These are phyloP conservation scores for Hanseniaspora gamundiae DNA, from an alignment of 1,139 yeast genomes.

Conservation along the genomic window DNA sequence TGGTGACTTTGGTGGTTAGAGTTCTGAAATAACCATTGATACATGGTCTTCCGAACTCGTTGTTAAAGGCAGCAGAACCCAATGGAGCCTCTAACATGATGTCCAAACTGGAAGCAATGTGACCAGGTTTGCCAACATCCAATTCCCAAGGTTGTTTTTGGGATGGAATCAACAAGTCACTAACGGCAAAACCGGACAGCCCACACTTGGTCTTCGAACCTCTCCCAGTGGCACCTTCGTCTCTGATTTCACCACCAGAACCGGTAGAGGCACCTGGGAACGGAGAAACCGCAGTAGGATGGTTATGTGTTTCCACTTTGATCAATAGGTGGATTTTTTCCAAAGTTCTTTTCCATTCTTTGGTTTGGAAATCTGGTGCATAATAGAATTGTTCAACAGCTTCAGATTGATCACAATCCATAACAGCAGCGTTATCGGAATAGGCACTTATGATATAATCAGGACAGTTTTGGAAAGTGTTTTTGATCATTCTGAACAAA, in stretches of 20 bases:
- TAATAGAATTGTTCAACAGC: constrained; percentile 54
- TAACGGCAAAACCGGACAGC: constrained; percentile 81
- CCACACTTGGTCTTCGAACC: constrained; percentile 98
- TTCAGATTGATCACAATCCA: constrained; percentile 46
- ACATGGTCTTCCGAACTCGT: constrained; percentile 98
- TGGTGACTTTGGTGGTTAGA: constrained; percentile 63
- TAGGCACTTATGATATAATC: constrained; percentile 86
- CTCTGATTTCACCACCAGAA: constrained; percentile 99
- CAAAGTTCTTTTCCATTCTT: constrained; percentile 59
- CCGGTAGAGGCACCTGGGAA: constrained; percentile 99
- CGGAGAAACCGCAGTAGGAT: constrained; percentile 98
- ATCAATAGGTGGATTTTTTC: constrained; percentile 83
- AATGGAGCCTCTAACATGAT: constrained; percentile 97
- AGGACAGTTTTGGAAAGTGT: constrained; percentile 75
- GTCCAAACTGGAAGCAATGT: constrained; percentile 85
- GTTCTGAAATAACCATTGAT: constrained; percentile 96
- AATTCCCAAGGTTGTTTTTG: constrained; percentile 90
- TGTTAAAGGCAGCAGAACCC: constrained; percentile 97
- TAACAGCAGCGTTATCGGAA: constrained; percentile 97
- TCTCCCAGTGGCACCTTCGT: constrained; percentile 98
- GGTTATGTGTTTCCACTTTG: constrained; percentile 97
- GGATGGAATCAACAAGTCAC: constrained; percentile 80
- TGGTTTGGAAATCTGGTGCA: constrained; percentile 64
- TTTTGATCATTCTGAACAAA: constrained; percentile 89
- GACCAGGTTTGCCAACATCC: constrained; percentile 78